A percentile compares a stretch with the other conserved stretches of the same genome.
phyloP scores from a whole-genome alignment of 2,329 filamentous ascomycete species.

The Amylocarpus encephaloides region DNA sequence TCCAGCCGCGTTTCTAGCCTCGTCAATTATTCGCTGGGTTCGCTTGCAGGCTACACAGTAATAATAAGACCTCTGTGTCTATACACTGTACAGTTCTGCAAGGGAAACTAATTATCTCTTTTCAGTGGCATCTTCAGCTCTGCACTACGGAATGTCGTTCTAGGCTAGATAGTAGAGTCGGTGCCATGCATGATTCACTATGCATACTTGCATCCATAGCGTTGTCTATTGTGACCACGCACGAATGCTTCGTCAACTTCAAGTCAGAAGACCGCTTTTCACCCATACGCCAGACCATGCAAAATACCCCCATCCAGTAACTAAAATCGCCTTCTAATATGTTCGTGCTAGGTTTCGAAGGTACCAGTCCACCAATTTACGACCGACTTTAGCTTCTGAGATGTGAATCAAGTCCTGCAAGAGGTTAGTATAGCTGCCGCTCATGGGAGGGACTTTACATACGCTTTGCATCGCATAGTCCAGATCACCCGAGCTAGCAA shows the following conservation, averaged over 20 bases:
- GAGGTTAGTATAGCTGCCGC: conserved; percentile 16
- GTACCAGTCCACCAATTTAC: conserved; percentile 98
- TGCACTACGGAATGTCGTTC: not conserved
- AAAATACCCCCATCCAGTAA: conserved; percentile 20
- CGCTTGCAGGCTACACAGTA: not conserved
- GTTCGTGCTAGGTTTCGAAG: conserved; percentile 92
- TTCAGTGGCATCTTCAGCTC: not conserved
- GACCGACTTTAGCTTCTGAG: conserved; percentile 95
- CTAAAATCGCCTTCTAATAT: conserved; percentile 53
- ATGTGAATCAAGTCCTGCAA: conserved; percentile 90
- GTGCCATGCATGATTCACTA: conserved; percentile 1
- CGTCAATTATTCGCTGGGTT: not conserved
- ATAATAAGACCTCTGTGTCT: no score
- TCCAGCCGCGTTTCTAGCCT: conserved; percentile 8
- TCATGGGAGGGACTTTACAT: conserved; percentile 39
- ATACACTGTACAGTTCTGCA: not conserved
- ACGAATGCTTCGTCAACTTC: conserved; percentile 1
- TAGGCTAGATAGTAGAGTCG: not conserved
- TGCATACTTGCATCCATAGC: not conserved
- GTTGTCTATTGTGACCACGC: not conserved
- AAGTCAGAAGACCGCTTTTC: conserved; percentile 18
- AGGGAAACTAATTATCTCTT: not conserved
- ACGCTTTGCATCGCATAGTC: conserved; percentile 95
- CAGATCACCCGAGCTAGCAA: conserved; percentile 87
- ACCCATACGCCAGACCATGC: conserved; percentile 30